Conservation (phyloP, 352 stramenopile species). For the Globisporangium recalcitrans region DNA sequence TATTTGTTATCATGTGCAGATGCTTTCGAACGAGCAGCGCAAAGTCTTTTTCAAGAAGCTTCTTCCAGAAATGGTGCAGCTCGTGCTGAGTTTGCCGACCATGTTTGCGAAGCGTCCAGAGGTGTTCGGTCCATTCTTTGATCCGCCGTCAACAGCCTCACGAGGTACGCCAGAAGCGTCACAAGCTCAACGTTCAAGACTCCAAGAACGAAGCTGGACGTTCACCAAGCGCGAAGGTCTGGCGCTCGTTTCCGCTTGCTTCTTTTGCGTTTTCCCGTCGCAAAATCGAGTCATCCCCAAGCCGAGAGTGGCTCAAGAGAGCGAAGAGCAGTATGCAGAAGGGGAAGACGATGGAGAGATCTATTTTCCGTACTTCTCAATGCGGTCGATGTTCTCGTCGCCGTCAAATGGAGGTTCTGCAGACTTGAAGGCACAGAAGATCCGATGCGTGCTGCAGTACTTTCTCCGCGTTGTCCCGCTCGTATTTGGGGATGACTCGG, state of each 20-base stretch:
- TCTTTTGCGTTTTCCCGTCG: conserved; percentile 58
- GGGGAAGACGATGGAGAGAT: conserved; percentile 12
- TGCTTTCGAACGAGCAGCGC: conserved; percentile 31
- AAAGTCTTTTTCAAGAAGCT: conserved; percentile 34
- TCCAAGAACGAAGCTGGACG: conserved; percentile 21
- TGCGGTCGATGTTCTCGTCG: conserved; percentile 34
- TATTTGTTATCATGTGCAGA: conserved; percentile 18
- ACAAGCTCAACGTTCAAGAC: neutral
- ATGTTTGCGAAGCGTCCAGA: conserved; percentile 34
- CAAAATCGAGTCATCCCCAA: conserved; percentile 23
- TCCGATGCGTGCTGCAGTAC: conserved; percentile 68
- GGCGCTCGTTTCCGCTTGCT: conserved; percentile 46
- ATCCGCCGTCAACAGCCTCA: neutral
- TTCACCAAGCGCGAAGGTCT: conserved; percentile 47
- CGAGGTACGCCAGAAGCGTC: neutral
- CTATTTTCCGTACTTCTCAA: conserved; percentile 52
- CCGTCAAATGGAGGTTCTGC: conserved; percentile 18
- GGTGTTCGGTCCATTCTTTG: conserved; percentile 33
- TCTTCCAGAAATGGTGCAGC: conserved; percentile 41
- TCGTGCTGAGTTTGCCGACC: conserved; percentile 46
- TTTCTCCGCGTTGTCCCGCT: conserved; percentile 52
- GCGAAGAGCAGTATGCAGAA: neutral
- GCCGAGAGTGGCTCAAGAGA: conserved; percentile 6
- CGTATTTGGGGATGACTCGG: conserved; percentile 6
- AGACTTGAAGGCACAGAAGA: conserved; percentile 55